Conservation (phyloP, 2,329 filamentous ascomycete species). For the Ampelomyces quisqualis region DNA sequence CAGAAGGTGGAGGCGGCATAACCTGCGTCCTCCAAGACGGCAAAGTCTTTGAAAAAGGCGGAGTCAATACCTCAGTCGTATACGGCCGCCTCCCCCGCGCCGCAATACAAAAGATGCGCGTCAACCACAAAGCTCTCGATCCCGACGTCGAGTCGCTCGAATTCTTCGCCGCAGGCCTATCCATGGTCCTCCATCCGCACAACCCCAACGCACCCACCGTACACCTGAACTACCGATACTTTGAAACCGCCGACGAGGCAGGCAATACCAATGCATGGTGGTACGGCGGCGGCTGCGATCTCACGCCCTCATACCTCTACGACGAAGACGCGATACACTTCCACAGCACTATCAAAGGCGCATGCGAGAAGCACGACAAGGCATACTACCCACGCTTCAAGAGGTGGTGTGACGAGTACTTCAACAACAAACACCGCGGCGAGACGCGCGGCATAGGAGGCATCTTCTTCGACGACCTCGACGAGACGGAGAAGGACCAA, state of each 20-base stretch:
- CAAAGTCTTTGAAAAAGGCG: constrained; percentile 96
- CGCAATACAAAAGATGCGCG: constrained; percentile 80
- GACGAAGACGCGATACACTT: constrained; percentile 97
- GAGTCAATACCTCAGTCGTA: constrained; percentile 91
- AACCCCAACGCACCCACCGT: constrained; percentile 98
- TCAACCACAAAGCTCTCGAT: constrained; percentile 88
- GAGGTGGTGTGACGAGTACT: constrained; percentile 98
- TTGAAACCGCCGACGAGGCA: constrained; percentile 87
- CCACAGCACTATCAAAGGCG: constrained; percentile 87
- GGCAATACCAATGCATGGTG: constrained; percentile 88
- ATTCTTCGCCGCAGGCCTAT: constrained; percentile 94
- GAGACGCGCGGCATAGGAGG: constrained; percentile 88
- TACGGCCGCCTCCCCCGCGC: constrained; percentile 86
- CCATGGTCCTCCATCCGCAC: constrained; percentile 85
- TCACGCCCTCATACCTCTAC: constrained; percentile 92
- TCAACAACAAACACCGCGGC: constrained; percentile 85
- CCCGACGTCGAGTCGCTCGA: constrained; percentile 77
- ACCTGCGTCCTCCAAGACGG: constrained; percentile 95
- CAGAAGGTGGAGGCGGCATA: constrained; percentile 87
- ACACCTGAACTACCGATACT: constrained; percentile 97
- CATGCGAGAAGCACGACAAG: constrained; percentile 90
- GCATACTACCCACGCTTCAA: constrained; percentile 94
- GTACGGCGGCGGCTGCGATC: constrained; percentile 93
- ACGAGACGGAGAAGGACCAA: constrained; percentile 79
- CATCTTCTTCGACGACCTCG: constrained; percentile 98